These are phyloP conservation scores for Hemisphaericaspora lyxosophila DNA, from an alignment of 1,139 yeast genomes.

Conservation along the genomic window DNA sequence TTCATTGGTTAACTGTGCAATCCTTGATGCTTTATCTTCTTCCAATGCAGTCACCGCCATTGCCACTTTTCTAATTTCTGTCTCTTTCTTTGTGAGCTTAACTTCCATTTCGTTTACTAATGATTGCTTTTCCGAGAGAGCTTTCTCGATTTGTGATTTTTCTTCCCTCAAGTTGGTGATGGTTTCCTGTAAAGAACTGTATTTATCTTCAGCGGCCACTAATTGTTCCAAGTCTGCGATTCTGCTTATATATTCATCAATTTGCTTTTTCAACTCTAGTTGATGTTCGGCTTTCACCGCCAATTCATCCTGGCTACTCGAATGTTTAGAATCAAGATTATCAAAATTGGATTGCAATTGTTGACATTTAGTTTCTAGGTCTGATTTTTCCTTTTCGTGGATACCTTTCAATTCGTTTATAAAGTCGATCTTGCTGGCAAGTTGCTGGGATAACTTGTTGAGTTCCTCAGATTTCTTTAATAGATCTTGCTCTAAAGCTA, in stretches of 20 bases:
- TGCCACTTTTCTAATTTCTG: slow-evolving; percentile 7
- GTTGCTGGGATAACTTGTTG: slow-evolving; percentile 6
- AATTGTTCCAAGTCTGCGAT: slow-evolving; percentile 10
- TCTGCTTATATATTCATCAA: slow-evolving; percentile 7
- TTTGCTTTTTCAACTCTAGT: slow-evolving; percentile 5
- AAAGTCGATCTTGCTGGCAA: slow-evolving; percentile 6
- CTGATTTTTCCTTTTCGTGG: slow-evolving; percentile 7
- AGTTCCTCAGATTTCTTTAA: slow-evolving; percentile 9
- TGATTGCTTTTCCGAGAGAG: not conserved
- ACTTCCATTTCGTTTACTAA: slow-evolving; percentile 7
- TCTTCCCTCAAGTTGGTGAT: slow-evolving; percentile 8
- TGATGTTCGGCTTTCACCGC: not conserved
- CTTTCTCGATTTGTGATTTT: slow-evolving; percentile 5
- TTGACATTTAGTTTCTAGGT: slow-evolving; percentile 4
- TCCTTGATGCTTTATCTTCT: slow-evolving; percentile 10
- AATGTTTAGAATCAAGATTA: slow-evolving; percentile 2
- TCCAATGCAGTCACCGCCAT: slow-evolving; percentile 10
- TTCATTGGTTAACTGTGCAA: slow-evolving; percentile 7
- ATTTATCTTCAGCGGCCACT: slow-evolving; percentile 10
- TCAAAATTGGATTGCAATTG: slow-evolving; percentile 3
- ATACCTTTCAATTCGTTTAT: slow-evolving; percentile 8
- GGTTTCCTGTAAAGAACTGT: slow-evolving; percentile 9
- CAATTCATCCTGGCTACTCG: not conserved
- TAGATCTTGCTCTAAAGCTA: slow-evolving; percentile 3
- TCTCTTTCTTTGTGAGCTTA: slow-evolving; percentile 1